Base-by-base conservation (phyloP, 2,329 filamentous ascomycete genomes). In the Penicillium hordei region DNA sequence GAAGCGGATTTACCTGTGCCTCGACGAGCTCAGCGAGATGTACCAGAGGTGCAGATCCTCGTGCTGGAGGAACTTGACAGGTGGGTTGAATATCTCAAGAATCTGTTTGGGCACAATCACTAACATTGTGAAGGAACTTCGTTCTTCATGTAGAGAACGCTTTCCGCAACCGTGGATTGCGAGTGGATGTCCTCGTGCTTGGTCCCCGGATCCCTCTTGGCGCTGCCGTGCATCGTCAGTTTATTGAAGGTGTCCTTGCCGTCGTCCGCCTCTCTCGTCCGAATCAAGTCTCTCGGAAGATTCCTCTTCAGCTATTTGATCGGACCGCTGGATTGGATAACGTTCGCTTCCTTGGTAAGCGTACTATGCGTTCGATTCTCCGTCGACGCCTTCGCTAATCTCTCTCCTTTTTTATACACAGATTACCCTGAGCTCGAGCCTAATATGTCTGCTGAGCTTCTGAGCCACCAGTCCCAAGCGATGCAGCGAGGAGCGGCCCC, bases 1-100 rank as follows among this genome's bases (percentile, higher is more conserved):
- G 85, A 89, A 61, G 79, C 83, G 39, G 83, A 85, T 36, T 79
- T 92, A 13, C 88, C 89, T 31, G 83, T 96, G 8, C 90, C 91
- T 43, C 84, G 87, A 55, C 83, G 92, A 57, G 84, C 86, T 57
- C 86, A 90, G 5, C 79, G 83, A 57, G 86, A 94, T 62, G 87
- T 97, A 23, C 93, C 93, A 2, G 92, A 97, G 66, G 89, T 97
- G 17, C 92, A 97, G 72, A 86, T 97, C 31, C 84, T 97, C 29
- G 83, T 95, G 5, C 81, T 93, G 44, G 87, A 93, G 62, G 87
- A 92, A 64, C 82, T 95, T 13, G 86, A 88, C 58, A 82, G 77
- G 79, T 81, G 60, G 62, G 74, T 58, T 50, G 19, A 44, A 38
- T 48, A 17, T 39, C 45, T 36, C 2, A 23, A 39, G 10, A 7